Percentiles rank a stretch among this genome's conserved stretches.
phyloP scores from a whole-genome alignment of 106 monocot species.

The Allium fistulosum region DNA sequence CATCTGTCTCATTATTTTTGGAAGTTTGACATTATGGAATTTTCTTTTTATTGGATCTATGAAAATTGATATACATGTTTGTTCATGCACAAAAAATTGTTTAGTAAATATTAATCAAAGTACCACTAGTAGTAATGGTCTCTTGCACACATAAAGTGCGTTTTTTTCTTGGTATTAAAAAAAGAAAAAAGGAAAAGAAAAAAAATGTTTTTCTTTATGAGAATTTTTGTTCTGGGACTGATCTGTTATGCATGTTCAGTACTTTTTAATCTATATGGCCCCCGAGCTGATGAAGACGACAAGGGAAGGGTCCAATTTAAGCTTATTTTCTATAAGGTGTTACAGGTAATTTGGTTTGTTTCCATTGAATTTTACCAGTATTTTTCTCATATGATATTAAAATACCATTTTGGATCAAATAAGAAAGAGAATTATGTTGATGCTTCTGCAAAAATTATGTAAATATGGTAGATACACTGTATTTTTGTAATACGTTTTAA shows the following conservation, averaged over 20 bases:
- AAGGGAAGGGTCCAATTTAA: constrained; percentile 52
- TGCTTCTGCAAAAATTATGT: not conserved
- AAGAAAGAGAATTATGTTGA: not conserved
- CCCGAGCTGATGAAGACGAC: constrained; percentile 58
- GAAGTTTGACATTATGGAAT: no score
- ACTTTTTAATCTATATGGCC: constrained; percentile 76
- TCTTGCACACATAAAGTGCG: no score
- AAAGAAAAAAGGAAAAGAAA: not conserved
- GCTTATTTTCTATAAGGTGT: constrained; percentile 48
- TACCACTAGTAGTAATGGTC: no score
- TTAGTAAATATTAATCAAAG: no score
- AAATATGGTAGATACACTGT: not conserved
- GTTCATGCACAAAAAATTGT: no score
- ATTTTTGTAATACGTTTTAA: not conserved
- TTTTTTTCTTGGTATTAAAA: not conserved
- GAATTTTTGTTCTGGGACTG: not conserved
- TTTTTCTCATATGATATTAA: not conserved
- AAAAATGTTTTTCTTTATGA: no score
- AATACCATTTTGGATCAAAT: not conserved
- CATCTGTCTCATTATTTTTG: no score
- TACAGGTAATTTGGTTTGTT: constrained; percentile 38
- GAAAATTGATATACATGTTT: no score
- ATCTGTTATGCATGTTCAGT: constrained; percentile 28
- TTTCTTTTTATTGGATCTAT: no score
- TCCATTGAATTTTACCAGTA: not conserved